Percentiles rank a stretch among this genome's conserved stretches.
Conservation (phyloP, 176 grass and related monocot genomes). For the Musa acuminata region DNA sequence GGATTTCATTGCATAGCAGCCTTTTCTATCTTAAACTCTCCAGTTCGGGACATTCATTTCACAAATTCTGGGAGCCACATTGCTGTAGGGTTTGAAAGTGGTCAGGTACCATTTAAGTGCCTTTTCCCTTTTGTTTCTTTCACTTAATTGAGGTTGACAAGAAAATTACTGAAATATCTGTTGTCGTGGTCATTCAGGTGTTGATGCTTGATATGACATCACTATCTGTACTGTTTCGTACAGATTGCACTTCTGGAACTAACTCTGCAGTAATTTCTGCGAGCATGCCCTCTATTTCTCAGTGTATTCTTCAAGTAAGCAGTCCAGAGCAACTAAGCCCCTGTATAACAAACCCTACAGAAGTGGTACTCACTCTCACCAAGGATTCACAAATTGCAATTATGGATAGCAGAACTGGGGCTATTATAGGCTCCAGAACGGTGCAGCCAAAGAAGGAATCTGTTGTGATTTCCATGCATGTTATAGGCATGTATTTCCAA, state of each 20-base stretch:
- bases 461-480: conserved; percentile 63
- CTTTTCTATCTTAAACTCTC: conserved; percentile 43
- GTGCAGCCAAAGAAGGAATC: conserved; percentile 51
- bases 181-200: conserved; percentile 37
- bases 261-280: conserved; percentile 61
- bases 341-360: conserved; percentile 26
- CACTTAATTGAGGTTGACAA: background rate
- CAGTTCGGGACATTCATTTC: conserved; percentile 41
- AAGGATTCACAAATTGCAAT: conserved; percentile 54
- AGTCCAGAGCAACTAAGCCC: conserved; percentile 29
- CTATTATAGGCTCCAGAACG: conserved; percentile 35
- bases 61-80: conserved; percentile 42
- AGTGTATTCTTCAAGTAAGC: conserved; percentile 25
- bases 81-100: conserved; percentile 66
- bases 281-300: conserved; percentile 18
- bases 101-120: conserved; percentile 51
- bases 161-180: conserved; percentile 12
- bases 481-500: conserved; percentile 73
- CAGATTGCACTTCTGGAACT: conserved; percentile 56
- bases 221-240: conserved; percentile 49
- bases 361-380: conserved; percentile 59
- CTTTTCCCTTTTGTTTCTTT: conserved; percentile 14
- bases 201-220: conserved; percentile 58
- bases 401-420: conserved; percentile 42
- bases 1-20: conserved; percentile 71